Base-by-base conservation (phyloP, 805 yeast species). In the Saccharomycopsis fermentans region DNA sequence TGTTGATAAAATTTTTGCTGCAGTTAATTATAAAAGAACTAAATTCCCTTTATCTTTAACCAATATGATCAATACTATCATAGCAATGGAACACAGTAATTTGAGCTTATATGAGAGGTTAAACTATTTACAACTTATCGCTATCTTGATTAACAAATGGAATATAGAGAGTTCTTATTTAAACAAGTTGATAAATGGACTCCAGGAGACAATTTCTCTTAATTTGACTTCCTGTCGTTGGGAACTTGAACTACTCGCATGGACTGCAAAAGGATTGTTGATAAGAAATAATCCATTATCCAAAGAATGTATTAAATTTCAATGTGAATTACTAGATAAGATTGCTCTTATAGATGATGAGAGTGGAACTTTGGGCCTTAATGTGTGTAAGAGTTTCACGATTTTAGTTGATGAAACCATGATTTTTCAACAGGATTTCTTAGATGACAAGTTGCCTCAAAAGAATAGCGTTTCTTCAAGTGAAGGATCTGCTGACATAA, bases 251-350 rank as follows among this genome's bases (percentile, higher is more conserved):
- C 67, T 77, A 0, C 68, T 76, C 11, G 73, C 84, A 1, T 90
- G 96, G 96, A 69, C 84, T 6, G 72, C 83, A 21, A 90, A 89
- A 68, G 91, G 87, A 0, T 73, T 87, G 55, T 66, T 87, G 0
- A 67, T 88, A 68, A 81, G 79, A 64, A 79, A 79, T 62, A 85
- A 84, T 59, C 62, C 70, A 8, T 29, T 62, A 0, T 75, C 78
- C 3, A 68, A 63, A 24, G 64, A 63, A 36, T 71, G 64, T 54
- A 73, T 76, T 64, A 69, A 64, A 47, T 64, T 58, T 64, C 64
- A 78, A 51, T 55, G 80, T 17, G 59, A 65, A 5, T 62, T 76
- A 14, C 69, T 83, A 6, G 60, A 70, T 1, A 69, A 69, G 16
- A 64, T 69, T 29, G 58, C 63, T 5, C 12, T 50, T 29, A 16